Conservation (phyloP, 371 early-diverging fungal genomes). For the Mortierella sp. region DNA sequence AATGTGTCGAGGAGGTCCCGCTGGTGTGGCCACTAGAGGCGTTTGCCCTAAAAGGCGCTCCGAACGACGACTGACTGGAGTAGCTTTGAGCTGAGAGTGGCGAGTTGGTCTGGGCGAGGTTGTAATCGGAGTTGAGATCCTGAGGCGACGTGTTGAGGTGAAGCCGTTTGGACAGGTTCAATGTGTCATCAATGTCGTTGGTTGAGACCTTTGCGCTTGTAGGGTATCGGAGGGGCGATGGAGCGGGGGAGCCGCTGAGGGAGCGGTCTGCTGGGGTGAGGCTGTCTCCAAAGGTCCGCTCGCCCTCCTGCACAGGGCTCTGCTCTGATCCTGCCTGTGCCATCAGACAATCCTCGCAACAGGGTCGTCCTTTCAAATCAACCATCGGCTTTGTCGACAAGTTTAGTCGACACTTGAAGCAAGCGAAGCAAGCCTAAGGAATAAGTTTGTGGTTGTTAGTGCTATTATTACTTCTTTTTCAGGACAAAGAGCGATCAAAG, state of each 20-base stretch:
- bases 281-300: slow-evolving; percentile 9
- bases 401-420: slow-evolving; percentile 62
- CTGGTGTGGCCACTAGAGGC: slow-evolving; percentile 45
- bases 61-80: slow-evolving; percentile 42
- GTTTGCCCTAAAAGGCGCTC: slow-evolving; percentile 14
- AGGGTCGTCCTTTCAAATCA: slow-evolving; percentile 69
- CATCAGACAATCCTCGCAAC: slow-evolving; percentile 76
- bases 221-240: slow-evolving; percentile 18
- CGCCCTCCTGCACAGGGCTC: slow-evolving; percentile 20
- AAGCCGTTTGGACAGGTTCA: slow-evolving; percentile 1
- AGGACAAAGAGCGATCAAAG: not conserved
- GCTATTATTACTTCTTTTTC: not conserved
- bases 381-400: slow-evolving; percentile 67
- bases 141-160: slow-evolving; percentile 27
- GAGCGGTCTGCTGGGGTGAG: slow-evolving; percentile 31
- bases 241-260: slow-evolving; percentile 23
- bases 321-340: slow-evolving; percentile 58
- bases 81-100: slow-evolving; percentile 39
- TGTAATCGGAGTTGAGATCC: slow-evolving; percentile 20
- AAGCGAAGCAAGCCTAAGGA: slow-evolving; percentile 52
- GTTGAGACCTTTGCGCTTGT: not conserved
- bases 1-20: slow-evolving; percentile 42
- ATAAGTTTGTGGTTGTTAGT: not conserved
- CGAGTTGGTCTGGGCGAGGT: slow-evolving; percentile 17
- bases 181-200: not conserved